Base-by-base conservation (phyloP, 202 grass and related monocot genomes). In the Brachypodium distachyon region DNA sequence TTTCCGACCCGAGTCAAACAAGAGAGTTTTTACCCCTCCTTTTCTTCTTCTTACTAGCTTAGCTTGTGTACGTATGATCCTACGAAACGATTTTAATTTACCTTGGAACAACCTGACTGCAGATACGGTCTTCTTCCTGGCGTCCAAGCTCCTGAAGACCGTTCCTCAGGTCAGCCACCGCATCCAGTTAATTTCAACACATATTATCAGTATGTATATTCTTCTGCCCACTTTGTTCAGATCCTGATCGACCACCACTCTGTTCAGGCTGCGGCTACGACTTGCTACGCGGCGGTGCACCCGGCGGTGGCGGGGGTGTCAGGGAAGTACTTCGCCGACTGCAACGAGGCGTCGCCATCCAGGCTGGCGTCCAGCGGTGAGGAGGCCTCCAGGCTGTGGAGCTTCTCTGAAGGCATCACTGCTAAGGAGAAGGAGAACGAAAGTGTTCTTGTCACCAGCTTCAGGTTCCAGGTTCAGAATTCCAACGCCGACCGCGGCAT, bases 111-210 rank as follows among this genome's bases (percentile, higher is more conserved):
- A 61, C 64, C 44, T 51, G 48, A 4, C 38, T 80, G 78, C 89
- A 98, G 95, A 98, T 63, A 53, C 87, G 1, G 85, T 87, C 1
- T 99, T 99, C 83, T 96, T 96, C 80, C 62, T 99, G 54, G 77
- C 89, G 38, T 96, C 96, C 26, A 99, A 93, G 76, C 85, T 99
- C 60, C 96, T 96, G 34, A 99, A 99, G 74, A 96, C 92, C 1
- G 94, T 99, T 3, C 92, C 87, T n/a, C 91, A 93, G 87, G 91
- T 90, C 47, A 57, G 64, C 28, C 37, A 42, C 17, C 19, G 1
- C 33, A 4, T 17, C 7, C 80, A 93, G 76, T 84, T 84, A 28
- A 63, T 42, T 54, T 70, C 41, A 18, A 1, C 25, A 3, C 38
- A 48, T 21, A 48, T 21, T 29, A 52, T 18, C 39, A 9, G 23